Evolutionary conservation across 495 filamentous ascomycete species (phyloP), one percentile per base, ranked within the genome.

Genomic region (Aspergillus haitiensis): DNA sequence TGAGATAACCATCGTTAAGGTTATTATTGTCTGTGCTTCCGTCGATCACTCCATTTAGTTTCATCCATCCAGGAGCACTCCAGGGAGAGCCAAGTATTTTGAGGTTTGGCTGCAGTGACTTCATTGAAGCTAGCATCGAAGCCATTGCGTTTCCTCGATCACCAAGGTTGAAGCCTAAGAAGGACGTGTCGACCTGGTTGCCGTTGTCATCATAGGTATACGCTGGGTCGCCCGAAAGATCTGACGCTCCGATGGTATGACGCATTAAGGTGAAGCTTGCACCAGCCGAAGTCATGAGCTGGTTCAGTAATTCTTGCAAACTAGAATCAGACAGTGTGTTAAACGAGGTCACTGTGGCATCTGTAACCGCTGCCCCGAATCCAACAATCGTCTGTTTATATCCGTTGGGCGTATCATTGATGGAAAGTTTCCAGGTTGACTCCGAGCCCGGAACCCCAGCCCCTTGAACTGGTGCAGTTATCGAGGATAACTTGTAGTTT

Each of bases 41-140:
- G 33, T 75, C 72, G 12, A 82, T 73, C 52, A 76, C 78, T 21
- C 73, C 69, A 54, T 83, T 81, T 21, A 81, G 57, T 64, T 85
- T 82, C 82, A 85, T 84, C 82, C 82, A 85, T 0, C 77, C 82
- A 0, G 82, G 82, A 0, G 80, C 69, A 45, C 74, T 78, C 82
- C 82, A 85, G 0, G 80, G 70, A 10, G 80, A 77, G 2, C 82
- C 82, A 32, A 84, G 63, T 35, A 84, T 73, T 45, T 74, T 74
- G 63, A 84, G 75, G 27, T 70, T 63, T 0, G 75, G 70, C 35
- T 70, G 63, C n/a, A 68, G 31, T 2, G 63, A 66, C 50, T 68
- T 70, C 63, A 70, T 68, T 11, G 51, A 54, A 7, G 68, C 68
- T 46, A 70, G 51, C 56, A 70, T 58, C 13, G 61, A 61, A 2